A percentile compares a stretch with the other conserved stretches of the same genome.
Conservation (phyloP, 306 rosid species). For the Begonia peltatifolia region DNA sequence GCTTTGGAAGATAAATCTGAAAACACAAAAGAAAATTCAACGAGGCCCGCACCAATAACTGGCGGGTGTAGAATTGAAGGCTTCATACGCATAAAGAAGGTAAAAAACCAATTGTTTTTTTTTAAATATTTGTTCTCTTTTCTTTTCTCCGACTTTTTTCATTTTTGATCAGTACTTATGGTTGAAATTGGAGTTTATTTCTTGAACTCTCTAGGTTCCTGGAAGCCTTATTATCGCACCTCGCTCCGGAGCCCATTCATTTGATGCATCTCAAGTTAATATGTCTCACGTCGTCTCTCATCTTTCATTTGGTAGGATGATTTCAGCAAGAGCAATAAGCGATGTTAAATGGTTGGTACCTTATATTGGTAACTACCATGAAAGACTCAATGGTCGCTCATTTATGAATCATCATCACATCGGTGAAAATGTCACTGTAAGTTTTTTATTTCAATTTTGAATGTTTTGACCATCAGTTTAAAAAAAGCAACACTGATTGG, state of each 20-base stretch:
- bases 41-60: constrained; percentile 83
- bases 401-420: constrained; percentile 55
- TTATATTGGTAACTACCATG: constrained; percentile 65
- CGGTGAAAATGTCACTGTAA: constrained; percentile 89
- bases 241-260: constrained; percentile 81
- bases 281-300: constrained; percentile 84
- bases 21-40: constrained; percentile 27
- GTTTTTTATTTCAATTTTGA: constrained; percentile 16
- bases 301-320: constrained; percentile 63
- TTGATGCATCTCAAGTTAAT: constrained; percentile 87
- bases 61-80: constrained; percentile 96
- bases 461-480: too few relatives aligned
- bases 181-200: too few relatives aligned
- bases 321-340: constrained; percentile 44
- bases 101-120: constrained; percentile 1
- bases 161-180: too few relatives aligned
- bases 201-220: constrained; percentile 57
- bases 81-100: constrained; percentile 90
- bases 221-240: constrained; percentile 78
- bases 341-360: constrained; percentile 71
- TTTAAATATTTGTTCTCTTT: too few relatives aligned
- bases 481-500: too few relatives aligned
- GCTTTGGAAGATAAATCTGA: constrained; percentile 54
- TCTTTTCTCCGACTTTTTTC: too few relatives aligned
- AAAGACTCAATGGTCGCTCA: constrained; percentile 67